Percentiles rank a stretch among this genome's conserved stretches.
Evolutionary conservation across 2,329 filamentous ascomycete species (phyloP).

Genomic region (Nakataea oryzae): DNA sequence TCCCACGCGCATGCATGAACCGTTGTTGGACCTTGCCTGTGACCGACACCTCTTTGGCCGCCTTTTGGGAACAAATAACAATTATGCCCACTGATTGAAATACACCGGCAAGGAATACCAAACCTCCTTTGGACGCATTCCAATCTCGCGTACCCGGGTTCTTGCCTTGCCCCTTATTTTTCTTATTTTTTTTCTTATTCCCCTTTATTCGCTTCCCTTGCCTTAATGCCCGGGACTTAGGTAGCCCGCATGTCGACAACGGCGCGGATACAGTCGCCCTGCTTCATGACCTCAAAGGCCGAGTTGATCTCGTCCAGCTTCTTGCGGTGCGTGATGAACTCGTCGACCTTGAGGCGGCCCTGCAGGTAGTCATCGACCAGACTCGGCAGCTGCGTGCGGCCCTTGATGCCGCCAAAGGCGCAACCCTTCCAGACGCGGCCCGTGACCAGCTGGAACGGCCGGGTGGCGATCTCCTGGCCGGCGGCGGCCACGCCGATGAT

Average conservation of each 20-base stretch:
- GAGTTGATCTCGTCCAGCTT: slow-evolving; percentile 73
- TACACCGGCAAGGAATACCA: background rate
- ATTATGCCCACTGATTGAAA: background rate
- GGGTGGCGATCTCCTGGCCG: slow-evolving; percentile 87
- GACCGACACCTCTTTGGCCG: background rate
- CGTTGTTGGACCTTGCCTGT: background rate
- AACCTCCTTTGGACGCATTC: no score
- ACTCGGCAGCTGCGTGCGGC: slow-evolving; percentile 78
- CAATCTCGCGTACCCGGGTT: background rate
- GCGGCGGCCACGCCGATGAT: slow-evolving; percentile 95
- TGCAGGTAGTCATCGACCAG: slow-evolving; percentile 84
- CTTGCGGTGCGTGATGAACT: slow-evolving; percentile 97
- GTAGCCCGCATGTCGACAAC: slow-evolving; percentile 58
- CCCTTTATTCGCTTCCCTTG: background rate
- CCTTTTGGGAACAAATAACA: no score
- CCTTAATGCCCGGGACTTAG: background rate
- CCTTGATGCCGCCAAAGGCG: slow-evolving; percentile 97
- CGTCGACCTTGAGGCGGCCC: slow-evolving; percentile 91
- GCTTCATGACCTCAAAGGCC: slow-evolving; percentile 86
- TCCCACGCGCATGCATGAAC: background rate
- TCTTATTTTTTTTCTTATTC: background rate
- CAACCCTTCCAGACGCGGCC: slow-evolving; percentile 97
- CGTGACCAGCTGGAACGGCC: slow-evolving; percentile 94
- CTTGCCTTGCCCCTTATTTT: background rate
- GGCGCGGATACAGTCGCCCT: slow-evolving; percentile 91